These are phyloP conservation scores for Paxillus rubicundulus DNA, from an alignment of 768 basidiomycete genomes.

Conservation along the genomic window DNA sequence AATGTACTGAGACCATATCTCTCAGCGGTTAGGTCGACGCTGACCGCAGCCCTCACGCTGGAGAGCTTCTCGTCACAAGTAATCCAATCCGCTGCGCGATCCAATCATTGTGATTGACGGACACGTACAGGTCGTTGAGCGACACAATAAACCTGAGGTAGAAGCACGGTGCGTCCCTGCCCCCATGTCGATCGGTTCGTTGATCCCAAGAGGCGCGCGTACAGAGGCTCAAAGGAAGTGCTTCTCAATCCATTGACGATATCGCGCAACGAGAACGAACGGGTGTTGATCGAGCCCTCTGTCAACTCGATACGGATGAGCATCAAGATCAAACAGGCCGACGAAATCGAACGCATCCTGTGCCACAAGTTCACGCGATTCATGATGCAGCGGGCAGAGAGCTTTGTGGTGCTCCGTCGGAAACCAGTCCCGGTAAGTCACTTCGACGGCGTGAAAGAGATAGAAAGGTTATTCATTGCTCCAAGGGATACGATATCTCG, in stretches of 20 bases:
- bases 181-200: background rate
- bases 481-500: slow-evolving; percentile 95
- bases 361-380: slow-evolving; percentile 99
- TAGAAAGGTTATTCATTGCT: slow-evolving; percentile 8
- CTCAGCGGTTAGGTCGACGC: slow-evolving; percentile 89
- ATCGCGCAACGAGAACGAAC: slow-evolving; percentile 96
- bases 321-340: slow-evolving; percentile 99
- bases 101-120: slow-evolving; percentile 16
- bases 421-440: slow-evolving; percentile 81
- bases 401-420: slow-evolving; percentile 92
- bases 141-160: slow-evolving; percentile 96
- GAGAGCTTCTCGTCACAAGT: slow-evolving; percentile 97
- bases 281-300: slow-evolving; percentile 94
- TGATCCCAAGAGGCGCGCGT: slow-evolving; percentile 3
- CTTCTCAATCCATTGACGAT: slow-evolving; percentile 91
- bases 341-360: slow-evolving; percentile 96
- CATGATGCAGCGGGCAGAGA: slow-evolving; percentile 98
- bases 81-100: slow-evolving; percentile 14
- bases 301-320: slow-evolving; percentile 96
- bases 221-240: slow-evolving; percentile 88
- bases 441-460: slow-evolving; percentile 10
- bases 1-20: slow-evolving; percentile 96
- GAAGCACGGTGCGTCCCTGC: slow-evolving; percentile 66
- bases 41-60: slow-evolving; percentile 95
- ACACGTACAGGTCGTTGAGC: slow-evolving; percentile 76